A percentile compares a stretch with the other conserved stretches of the same genome.
Conservation (phyloP, 768 basidiomycete genomes). For the Trametes coccinea region DNA sequence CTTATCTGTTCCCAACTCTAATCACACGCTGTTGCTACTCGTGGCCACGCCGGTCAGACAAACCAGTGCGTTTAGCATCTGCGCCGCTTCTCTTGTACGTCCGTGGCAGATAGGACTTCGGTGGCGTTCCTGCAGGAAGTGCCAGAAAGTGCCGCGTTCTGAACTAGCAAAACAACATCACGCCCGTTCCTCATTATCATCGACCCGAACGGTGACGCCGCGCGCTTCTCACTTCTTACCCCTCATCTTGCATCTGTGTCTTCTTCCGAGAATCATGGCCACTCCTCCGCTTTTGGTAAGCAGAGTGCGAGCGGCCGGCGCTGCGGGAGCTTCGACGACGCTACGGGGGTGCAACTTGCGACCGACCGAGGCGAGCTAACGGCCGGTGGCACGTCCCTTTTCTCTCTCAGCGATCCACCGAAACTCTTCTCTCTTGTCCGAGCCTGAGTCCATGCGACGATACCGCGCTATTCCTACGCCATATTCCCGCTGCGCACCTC, state of each 20-base stretch:
- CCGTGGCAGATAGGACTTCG: background rate
- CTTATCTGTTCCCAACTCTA: background rate
- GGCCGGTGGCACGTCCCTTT: background rate
- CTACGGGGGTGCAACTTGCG: background rate
- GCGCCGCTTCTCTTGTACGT: background rate
- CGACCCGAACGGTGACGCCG: background rate
- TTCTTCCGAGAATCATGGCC: background rate
- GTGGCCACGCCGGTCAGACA: background rate
- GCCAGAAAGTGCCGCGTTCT: no score
- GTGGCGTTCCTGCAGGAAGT: background rate
- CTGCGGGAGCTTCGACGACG: background rate
- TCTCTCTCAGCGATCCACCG: background rate
- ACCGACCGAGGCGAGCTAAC: background rate
- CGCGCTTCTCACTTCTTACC: background rate
- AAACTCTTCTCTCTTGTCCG: background rate
- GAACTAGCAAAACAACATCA: background rate
- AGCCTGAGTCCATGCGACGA: background rate
- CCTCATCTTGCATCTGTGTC: background rate
- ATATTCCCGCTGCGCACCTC: background rate
- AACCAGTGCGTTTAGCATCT: background rate
- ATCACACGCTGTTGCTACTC: background rate
- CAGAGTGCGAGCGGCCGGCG: background rate
- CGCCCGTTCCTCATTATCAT: background rate
- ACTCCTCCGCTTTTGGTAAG: background rate
- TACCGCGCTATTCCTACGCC: background rate